These are phyloP conservation scores for Imleria badia DNA, from an alignment of 768 basidiomycete species.

Conservation along the genomic window DNA sequence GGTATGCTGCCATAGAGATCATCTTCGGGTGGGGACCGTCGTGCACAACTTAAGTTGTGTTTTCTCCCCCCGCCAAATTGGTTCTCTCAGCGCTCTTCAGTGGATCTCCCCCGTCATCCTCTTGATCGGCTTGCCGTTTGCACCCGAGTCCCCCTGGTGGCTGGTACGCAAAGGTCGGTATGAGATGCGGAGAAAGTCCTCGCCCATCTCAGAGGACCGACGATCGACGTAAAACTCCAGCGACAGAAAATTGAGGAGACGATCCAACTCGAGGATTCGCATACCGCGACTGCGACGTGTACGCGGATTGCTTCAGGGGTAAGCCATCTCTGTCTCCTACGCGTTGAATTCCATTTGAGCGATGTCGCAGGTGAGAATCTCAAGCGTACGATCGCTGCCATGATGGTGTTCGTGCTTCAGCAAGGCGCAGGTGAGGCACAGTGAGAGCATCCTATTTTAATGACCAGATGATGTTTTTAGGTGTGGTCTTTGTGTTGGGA, in stretches of 20 bases:
- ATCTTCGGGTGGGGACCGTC: no score
- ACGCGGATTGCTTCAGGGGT: constrained; percentile 35
- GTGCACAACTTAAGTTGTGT: no score
- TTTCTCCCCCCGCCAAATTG: neutral
- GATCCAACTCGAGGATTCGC: constrained; percentile 29
- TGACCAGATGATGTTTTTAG: constrained; percentile 3
- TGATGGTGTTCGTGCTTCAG: constrained; percentile 34
- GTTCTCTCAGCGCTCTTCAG: constrained; percentile 24
- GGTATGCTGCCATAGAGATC: no score
- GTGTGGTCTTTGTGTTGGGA: constrained; percentile 29
- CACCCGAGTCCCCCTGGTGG: constrained; percentile 36
- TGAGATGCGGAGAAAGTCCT: constrained; percentile 25
- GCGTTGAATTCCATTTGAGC: neutral
- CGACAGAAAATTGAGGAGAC: constrained; percentile 29
- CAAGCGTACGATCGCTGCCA: constrained; percentile 27
- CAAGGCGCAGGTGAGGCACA: constrained; percentile 20
- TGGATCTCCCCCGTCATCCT: constrained; percentile 35
- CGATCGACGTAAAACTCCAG: constrained; percentile 23
- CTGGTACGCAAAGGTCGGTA: constrained; percentile 30
- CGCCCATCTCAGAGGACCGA: constrained; percentile 19
- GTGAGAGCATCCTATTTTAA: fast-evolving
- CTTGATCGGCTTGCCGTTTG: constrained; percentile 30
- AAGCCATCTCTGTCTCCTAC: neutral
- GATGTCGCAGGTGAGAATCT: constrained; percentile 18
- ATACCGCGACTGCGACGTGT: constrained; percentile 28